Base-by-base conservation (phyloP, 1,139 yeast genomes). In the Geotrichum klebahnii region DNA sequence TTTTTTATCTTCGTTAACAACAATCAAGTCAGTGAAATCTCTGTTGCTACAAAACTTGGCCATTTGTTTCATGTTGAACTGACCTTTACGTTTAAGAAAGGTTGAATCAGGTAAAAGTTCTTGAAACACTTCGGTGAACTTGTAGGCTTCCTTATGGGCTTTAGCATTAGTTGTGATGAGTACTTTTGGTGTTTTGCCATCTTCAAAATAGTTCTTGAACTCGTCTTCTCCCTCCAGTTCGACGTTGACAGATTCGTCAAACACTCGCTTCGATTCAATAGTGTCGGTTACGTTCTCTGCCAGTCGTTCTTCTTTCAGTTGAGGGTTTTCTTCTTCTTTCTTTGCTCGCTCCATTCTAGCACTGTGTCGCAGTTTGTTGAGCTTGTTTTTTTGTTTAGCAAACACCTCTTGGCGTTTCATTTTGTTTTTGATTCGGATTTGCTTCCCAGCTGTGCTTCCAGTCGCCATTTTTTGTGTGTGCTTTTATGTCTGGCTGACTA, bases 1-100 rank as follows among this genome's bases (percentile, higher is more conserved):
- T 67, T 92, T 92, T 67, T 89, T 89, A 69, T 88, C 96, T 70
- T 92, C 98, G 67, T 92, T 92, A 56, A 92, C 80, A 46, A 92
- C 89, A 36, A 92, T 73, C 59, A 92, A 72, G 63, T 90, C 95
- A 0, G 97, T 89, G 70, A 77, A 94, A 26, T 82, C 92, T 61
- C 98, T 73, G 64, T 84, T 86, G 41, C 80, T 66, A 66, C 96
- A 86, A 60, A 80, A 81, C 58, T 80, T 79, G 23, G 95, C 88
- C 78, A 92, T 92, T 52, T 88, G 96, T 59, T 82, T 80, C 77
- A 92, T 84, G 42, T 77, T 76, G 66, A 82, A 89, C 61, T 92
- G 94, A 58, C 79, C 77, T 65, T 90, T 89, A 54, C 98, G 79
- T 67, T 89, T 88, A 55, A 90, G 81, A 65, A 90, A 92, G 6